Evolutionary conservation across 2,329 filamentous ascomycete genomes (phyloP).

Genomic region (Cytospora leucostoma): DNA sequence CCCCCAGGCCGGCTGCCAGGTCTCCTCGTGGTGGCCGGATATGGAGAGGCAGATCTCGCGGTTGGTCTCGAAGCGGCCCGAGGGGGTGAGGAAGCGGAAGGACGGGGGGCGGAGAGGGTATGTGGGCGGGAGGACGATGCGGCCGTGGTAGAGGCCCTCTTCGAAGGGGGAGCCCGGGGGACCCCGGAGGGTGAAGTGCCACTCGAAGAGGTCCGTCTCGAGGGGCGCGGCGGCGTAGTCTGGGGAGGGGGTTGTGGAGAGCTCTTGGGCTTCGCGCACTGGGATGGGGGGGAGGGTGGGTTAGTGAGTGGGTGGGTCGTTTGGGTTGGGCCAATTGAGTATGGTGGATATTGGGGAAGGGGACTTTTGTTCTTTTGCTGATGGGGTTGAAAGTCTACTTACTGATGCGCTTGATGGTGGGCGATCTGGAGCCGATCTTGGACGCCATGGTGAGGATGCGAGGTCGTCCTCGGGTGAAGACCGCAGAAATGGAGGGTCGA

Average conservation of each 20-base stretch:
- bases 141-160: constrained; percentile 88
- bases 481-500: background rate
- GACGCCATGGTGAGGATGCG: constrained; percentile 40
- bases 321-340: background rate
- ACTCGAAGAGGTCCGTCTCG: constrained; percentile 92
- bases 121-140: constrained; percentile 83
- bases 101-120: constrained; percentile 91
- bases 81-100: constrained; percentile 94
- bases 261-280: constrained; percentile 90
- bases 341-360: constrained; percentile 4
- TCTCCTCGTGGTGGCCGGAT: constrained; percentile 94
- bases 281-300: constrained; percentile 35
- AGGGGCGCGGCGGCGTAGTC: constrained; percentile 85
- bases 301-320: constrained; percentile 22
- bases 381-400: constrained; percentile 37
- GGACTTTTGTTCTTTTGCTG: background rate
- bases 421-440: constrained; percentile 72
- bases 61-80: constrained; percentile 92
- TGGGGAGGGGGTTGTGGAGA: constrained; percentile 75
- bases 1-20: constrained; percentile 98
- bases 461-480: background rate
- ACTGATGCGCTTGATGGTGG: constrained; percentile 84
- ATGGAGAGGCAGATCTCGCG: constrained; percentile 96
- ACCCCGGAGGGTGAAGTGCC: constrained; percentile 97
- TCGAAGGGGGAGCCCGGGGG: constrained; percentile 80